Conservation (phyloP, 148 eudicot species). For the Chenopodium album region DNA sequence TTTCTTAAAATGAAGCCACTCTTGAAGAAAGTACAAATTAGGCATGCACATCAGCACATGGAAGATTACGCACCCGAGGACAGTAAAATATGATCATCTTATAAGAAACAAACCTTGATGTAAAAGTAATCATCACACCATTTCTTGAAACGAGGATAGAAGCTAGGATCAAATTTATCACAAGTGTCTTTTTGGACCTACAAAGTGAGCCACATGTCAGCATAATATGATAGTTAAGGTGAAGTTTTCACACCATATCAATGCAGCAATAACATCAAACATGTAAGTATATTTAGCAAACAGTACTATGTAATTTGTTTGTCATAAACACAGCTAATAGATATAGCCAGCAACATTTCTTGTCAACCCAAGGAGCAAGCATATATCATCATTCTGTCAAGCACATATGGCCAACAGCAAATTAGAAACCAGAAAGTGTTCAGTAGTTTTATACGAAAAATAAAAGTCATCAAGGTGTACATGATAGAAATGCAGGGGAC, state of each 20-base stretch:
- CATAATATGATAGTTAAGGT: background rate
- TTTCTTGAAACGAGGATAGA: slow-evolving; percentile 97
- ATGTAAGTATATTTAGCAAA: background rate
- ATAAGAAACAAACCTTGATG: slow-evolving; percentile 64
- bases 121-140: slow-evolving; percentile 99
- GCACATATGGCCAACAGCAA: background rate
- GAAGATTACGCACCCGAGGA: background rate
- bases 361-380: background rate
- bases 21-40: background rate
- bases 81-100: background rate
- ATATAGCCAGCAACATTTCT: slow-evolving; percentile 1
- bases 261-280: background rate
- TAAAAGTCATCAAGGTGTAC: background rate
- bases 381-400: background rate
- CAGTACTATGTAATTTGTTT: background rate
- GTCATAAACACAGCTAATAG: background rate
- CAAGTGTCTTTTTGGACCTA: slow-evolving; percentile 93
- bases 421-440: background rate
- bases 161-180: slow-evolving; percentile 84
- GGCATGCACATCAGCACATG: background rate
- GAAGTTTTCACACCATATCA: background rate
- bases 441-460: background rate
- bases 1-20: background rate
- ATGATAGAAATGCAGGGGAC: background rate
- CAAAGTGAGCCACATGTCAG: slow-evolving; percentile 21